These are phyloP conservation scores for Pythium scleroteichum DNA, from an alignment of 352 stramenopile genomes.

Conservation along the genomic window DNA sequence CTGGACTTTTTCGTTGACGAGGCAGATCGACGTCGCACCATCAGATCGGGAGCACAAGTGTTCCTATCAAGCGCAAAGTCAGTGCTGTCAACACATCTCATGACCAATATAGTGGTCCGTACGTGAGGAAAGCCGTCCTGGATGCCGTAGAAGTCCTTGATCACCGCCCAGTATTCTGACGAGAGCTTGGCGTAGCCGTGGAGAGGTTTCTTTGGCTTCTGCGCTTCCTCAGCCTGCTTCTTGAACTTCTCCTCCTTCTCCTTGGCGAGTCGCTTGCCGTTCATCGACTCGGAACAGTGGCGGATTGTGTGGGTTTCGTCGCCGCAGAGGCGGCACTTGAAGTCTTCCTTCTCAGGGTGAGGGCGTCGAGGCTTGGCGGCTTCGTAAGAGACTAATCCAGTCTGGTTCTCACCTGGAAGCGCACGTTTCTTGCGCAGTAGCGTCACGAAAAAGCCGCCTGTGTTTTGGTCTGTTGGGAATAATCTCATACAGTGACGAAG, in stretches of 20 bases:
- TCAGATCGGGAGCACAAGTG: slow-evolving; percentile 68
- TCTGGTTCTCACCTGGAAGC: slow-evolving; percentile 38
- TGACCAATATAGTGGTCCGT: slow-evolving; percentile 2
- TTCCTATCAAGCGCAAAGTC: slow-evolving; percentile 27
- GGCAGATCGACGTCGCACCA: slow-evolving; percentile 59
- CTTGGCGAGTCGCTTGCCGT: slow-evolving; percentile 29
- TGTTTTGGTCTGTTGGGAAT: slow-evolving; percentile 97
- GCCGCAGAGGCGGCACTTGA: slow-evolving; percentile 34
- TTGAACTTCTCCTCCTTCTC: slow-evolving; percentile 24
- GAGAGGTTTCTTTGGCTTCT: slow-evolving; percentile 22
- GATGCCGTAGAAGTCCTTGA: slow-evolving; percentile 70
- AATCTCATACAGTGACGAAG: slow-evolving; percentile 90
- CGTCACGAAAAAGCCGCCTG: slow-evolving; percentile 97
- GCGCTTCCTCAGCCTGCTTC: slow-evolving; percentile 17
- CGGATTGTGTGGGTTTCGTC: slow-evolving; percentile 36
- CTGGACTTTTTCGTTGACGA: slow-evolving; percentile 58
- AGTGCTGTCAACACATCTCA: no score
- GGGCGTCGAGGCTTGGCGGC: slow-evolving; percentile 19
- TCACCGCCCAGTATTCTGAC: slow-evolving; percentile 52
- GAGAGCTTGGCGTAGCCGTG: slow-evolving; percentile 58
- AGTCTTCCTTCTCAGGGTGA: slow-evolving; percentile 29
- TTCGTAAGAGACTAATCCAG: slow-evolving; percentile 51
- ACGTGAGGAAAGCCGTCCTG: slow-evolving; percentile 55
- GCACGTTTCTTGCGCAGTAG: slow-evolving; percentile 86
- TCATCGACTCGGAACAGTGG: slow-evolving; percentile 41